Conservation (phyloP, 2,329 filamentous ascomycete genomes). For the Xylaria arbuscula region DNA sequence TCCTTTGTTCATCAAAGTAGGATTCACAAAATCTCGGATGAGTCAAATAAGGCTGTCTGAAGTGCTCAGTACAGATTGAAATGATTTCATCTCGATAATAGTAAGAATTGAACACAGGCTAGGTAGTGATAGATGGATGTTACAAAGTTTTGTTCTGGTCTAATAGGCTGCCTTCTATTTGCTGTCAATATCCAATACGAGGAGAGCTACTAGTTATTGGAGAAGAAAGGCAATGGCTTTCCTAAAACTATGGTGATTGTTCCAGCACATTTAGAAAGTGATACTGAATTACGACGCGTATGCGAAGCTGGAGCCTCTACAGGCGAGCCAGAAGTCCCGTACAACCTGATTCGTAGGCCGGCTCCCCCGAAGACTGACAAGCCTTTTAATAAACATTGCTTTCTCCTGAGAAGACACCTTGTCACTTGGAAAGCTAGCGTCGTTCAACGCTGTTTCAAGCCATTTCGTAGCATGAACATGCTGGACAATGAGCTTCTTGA, state of each 20-base stretch:
- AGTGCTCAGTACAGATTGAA: not conserved
- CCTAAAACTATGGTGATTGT: not conserved
- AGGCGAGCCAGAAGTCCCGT: constrained; percentile 78
- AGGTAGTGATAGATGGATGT: not conserved
- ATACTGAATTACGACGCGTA: constrained; percentile 63
- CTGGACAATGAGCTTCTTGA: constrained; percentile 73
- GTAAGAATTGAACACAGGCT: no score
- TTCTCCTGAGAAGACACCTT: constrained; percentile 71
- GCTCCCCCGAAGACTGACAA: constrained; percentile 73
- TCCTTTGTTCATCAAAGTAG: no score
- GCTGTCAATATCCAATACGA: not conserved
- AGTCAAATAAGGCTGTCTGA: not conserved
- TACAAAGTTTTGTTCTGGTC: constrained; percentile 9
- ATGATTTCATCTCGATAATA: no score
- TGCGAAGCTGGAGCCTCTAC: constrained; percentile 69
- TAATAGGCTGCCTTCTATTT: not conserved
- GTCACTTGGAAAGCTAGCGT: constrained; percentile 67
- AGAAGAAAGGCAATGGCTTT: not conserved
- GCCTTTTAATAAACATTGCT: constrained; percentile 71
- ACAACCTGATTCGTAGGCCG: constrained; percentile 74
- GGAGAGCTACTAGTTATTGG: not conserved
- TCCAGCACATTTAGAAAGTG: not conserved
- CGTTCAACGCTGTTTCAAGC: constrained; percentile 70
- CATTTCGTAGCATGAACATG: constrained; percentile 68
- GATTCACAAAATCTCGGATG: no score